Evolutionary conservation across 768 basidiomycete species (phyloP), one percentile per base, ranked within the genome.

Genomic region (Tylopilus felleus): DNA sequence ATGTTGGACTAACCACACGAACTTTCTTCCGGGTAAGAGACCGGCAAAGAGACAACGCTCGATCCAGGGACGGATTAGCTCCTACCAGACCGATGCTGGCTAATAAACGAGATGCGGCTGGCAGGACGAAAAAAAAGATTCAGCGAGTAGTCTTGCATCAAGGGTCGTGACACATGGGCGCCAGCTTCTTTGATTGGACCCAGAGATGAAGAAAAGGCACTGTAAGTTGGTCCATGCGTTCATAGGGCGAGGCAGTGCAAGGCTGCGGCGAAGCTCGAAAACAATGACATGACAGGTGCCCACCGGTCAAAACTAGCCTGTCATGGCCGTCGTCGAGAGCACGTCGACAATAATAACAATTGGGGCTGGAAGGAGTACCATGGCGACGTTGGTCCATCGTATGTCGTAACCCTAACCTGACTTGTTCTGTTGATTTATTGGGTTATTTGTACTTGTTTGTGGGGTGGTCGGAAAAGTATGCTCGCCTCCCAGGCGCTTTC

Each of bases 371-470:
- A 21, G 48, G 21, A 13, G 31, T 29, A 5, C 43, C 57, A 57
- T 63, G 47, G 49, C 57, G 59, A 64, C 60, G 22, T 55, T 41
- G 5, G n/a, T 23, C 35, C 48, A 19, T 31, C 29, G 29, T 2
- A 8, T 4, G n/a, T 19, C 5, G 29, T 55, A 57, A 67, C 65
- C 65, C 65, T 65, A 63, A 58, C 65, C 60, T 54, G n/a, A n/a
- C n/a, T n/a, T n/a, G n/a, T 23, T 52, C 21, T 31, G n/a, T 16
- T 2, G 14, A 27, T 19, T 25, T 23, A 48, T 45, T 19, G 2
- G 5, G 0, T 19, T 68, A 47, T 68, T 69, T 69, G 55, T 45
- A 0, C 17, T 3, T 68, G 31, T 68, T 69, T 67, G 55, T 64
- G 61, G 66, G 66, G 64, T 56, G 60, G 58, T 39, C 57, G 23